A percentile compares a stretch with the other conserved stretches of the same genome.
These are phyloP conservation scores for Actinomortierella ambigua DNA, from an alignment of 371 early-diverging fungal genomes.

Conservation along the genomic window DNA sequence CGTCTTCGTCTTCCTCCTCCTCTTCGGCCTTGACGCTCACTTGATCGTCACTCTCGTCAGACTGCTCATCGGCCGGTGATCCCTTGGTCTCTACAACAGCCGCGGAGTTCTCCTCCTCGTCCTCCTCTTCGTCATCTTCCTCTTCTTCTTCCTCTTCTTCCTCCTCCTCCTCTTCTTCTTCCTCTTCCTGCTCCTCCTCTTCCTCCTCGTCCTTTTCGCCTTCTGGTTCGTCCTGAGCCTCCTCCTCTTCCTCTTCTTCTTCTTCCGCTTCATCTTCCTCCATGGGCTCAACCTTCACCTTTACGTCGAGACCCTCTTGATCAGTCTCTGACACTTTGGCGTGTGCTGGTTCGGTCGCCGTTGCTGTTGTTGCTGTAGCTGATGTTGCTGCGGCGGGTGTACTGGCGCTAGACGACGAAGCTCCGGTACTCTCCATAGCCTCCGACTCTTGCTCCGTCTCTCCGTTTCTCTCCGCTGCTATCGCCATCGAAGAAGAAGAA, in stretches of 20 bases:
- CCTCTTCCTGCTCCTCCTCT: constrained; percentile 1
- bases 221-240: constrained; percentile 8
- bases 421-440: too few species aligned
- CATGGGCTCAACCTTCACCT: neutral
- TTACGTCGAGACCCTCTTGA: neutral
- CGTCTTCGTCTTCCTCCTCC: constrained; percentile 22
- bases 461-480: too few species aligned
- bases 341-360: neutral
- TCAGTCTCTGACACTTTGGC: neutral
- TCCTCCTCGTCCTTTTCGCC: constrained; percentile 12
- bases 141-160: constrained; percentile 8
- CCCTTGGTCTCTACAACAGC: too few species aligned
- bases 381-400: too few species aligned
- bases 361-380: neutral
- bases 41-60: neutral
- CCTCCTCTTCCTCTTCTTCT: constrained; percentile 4
- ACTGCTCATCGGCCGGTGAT: too few species aligned
- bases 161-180: neutral
- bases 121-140: constrained; percentile 24
- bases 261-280: constrained; percentile 12
- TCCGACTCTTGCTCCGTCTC: too few species aligned
- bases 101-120: constrained; percentile 11
- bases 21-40: neutral
- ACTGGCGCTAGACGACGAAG: too few species aligned
- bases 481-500: too few species aligned